Percentiles rank a stretch among this genome's conserved stretches.
Evolutionary conservation across 768 basidiomycete genomes (phyloP).

Genomic region (Filobasidium wieringae): DNA sequence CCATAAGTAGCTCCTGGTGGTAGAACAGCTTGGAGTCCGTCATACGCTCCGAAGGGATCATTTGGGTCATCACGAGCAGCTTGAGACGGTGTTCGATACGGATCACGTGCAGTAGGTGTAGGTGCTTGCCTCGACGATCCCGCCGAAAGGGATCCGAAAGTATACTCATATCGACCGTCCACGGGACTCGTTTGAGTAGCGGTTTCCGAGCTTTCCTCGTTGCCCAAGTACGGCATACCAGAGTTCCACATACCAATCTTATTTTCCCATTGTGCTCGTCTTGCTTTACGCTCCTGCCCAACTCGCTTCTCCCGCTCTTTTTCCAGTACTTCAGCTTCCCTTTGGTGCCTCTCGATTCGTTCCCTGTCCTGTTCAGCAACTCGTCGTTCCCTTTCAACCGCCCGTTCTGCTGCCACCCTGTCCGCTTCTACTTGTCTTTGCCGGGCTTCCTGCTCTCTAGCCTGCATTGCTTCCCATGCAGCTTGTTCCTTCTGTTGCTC

Average conservation of each 20-base stretch:
- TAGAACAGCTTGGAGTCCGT: neutral
- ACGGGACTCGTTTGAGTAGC: neutral
- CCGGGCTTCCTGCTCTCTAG: constrained; percentile 20
- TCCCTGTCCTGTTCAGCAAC: constrained; percentile 9
- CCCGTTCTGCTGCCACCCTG: constrained; percentile 4
- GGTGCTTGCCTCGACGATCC: neutral
- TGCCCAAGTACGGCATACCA: neutral
- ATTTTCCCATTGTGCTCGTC: constrained; percentile 16
- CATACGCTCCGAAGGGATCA: neutral
- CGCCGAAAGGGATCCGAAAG: neutral
- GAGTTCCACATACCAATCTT: neutral
- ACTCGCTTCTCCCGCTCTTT: constrained; percentile 10
- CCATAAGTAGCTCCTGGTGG: neutral
- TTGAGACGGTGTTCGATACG: neutral
- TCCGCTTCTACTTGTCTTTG: constrained; percentile 28
- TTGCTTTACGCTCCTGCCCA: constrained; percentile 15
- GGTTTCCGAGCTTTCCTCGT: neutral
- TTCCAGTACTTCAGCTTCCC: constrained; percentile 10
- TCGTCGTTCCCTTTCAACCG: neutral
- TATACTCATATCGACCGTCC: neutral
- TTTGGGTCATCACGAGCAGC: too few relatives aligned
- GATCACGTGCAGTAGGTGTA: neutral
- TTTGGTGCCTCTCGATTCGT: constrained; percentile 1
- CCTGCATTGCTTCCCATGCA: constrained; percentile 32
- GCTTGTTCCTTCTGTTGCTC: constrained; percentile 37